Base-by-base conservation (phyloP, 345 rosid genomes). In the Litchi chinensis region DNA sequence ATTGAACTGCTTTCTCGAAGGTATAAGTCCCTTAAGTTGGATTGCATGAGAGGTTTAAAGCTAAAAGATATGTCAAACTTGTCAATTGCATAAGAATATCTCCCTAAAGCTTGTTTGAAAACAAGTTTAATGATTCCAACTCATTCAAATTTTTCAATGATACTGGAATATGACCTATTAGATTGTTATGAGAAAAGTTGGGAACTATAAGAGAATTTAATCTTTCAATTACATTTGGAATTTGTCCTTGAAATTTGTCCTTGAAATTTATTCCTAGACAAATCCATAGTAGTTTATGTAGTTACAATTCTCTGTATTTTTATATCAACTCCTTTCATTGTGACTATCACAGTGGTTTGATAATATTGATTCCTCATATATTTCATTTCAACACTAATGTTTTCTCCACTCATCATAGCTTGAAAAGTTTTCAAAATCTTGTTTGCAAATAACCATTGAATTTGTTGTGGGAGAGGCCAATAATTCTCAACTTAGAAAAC, bases 161-260 rank as follows among this genome's bases (percentile, higher is more conserved):
- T n/a, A 32, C 0, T 60, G 77, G 77, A 24, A 74, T 74, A 3
- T 19, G 9, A 39, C 68, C 77, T 39, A 3, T 39, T 18, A 74
- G 21, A 19, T 21, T 2, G 39, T 74, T 43, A 11, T 13, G 24
- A 19, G 75, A 71, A 54, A 71, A 18, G 44, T 71, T 71, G 18
- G 52, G 46, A 12, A 16, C 18, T 32, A 24, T 46, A 8, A 76
- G 79, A 5, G 22, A 39, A 7, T 19, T 11, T 16, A 76, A 22
- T 15, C 65, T 64, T 7, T 79, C 84, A 52, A 78, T 13, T 26
- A 5, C n/a, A 8, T 62, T 22, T 28, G 80, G 75, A 74, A 81
- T 72, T 18, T 3, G n/a, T n/a, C n/a, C n/a, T n/a, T n/a, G n/a
- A n/a, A n/a, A n/a, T n/a, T n/a, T n/a, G n/a, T n/a, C n/a, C n/a